Base-by-base conservation (phyloP, 2,329 filamentous ascomycete species). In the Aureobasidium melanogenum region DNA sequence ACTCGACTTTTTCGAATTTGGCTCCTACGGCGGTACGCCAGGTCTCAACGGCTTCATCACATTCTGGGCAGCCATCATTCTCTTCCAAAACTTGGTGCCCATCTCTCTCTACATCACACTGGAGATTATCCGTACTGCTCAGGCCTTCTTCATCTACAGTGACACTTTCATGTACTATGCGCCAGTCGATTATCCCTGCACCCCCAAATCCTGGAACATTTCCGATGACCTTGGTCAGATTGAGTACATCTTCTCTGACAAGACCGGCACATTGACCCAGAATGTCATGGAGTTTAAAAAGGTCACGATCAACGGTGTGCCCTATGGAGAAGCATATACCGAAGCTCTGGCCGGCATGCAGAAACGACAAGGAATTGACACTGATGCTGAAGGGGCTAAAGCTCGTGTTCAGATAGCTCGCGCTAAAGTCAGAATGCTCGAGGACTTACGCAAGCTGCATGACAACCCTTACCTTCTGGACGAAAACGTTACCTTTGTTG, bases 241-340 rank as follows among this genome's bases (percentile, higher is more conserved):
- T 64, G 94, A 97, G 75, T 99, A 97, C 78, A 96, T 99, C 67
- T 99, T 99, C 75, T 97, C 90, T 0, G 90, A 96, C 79, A 96
- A 96, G 76, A 96, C 90, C 0, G 90, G 90, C 62, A 96, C 90
- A 2, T 77, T 96, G 65, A 96, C 90, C 0, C 90, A 95, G 69
- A 96, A 96, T 72, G 88, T 95, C 58, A 96, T 96, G 94, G 95
- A 99, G 73, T 99, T 97, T 83, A 99, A 97, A 75, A 99, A 99
- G 75, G 91, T 88, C 60, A 96, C 92, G 0, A 87, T 99, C 75
- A 97, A 97, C 69, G 93, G 93, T n/a, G 84, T 94, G 63, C 86
- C 92, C 0, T 99, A 99, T 67, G 94, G 95, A 64, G 94, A 99
- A 76, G 94, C 94, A 0, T 99, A 97, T 70, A 99, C 95, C 0